A percentile compares a stretch with the other conserved stretches of the same genome.
Conservation (phyloP, 176 grass and related monocot genomes). For the Cenchrus purpureus region DNA sequence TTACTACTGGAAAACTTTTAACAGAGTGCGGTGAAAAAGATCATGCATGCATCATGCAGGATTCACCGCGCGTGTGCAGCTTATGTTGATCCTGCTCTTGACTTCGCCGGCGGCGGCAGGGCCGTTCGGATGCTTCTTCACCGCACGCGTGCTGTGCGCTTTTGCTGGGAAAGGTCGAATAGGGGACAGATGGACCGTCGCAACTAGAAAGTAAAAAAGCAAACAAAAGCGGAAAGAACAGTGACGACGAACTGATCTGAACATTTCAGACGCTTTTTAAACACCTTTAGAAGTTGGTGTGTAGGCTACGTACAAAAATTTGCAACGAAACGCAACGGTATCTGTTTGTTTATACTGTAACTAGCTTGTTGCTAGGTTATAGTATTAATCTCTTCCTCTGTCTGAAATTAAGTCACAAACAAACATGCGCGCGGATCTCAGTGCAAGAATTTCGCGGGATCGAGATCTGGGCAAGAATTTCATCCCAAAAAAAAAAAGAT, state of each 20-base stretch:
- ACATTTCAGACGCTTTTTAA: not conserved
- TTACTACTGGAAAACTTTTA: not conserved
- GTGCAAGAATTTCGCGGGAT: no score
- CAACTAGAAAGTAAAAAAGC: not conserved
- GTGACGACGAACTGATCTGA: no score
- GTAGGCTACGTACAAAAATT: not conserved
- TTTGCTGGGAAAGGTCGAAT: not conserved
- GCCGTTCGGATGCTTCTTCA: constrained; percentile 2
- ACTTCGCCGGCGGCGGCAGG: not conserved
- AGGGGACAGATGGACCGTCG: constrained; percentile 4
- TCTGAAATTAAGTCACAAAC: not conserved
- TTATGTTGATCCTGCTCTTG: constrained; percentile 42
- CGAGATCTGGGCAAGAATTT: no score
- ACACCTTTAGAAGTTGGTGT: not conserved
- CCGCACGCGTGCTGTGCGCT: constrained; percentile 45
- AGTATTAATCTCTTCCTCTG: not conserved
- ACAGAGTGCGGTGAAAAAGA: not conserved
- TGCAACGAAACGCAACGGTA: constrained; percentile 11
- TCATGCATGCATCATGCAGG: not conserved
- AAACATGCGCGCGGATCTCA: not conserved
- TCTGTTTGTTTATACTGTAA: constrained; percentile 52
- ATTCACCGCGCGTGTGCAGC: constrained; percentile 42
- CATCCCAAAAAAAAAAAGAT: no score
- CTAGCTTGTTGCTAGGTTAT: not conserved
- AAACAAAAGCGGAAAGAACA: not conserved